Conservation (phyloP, 2,329 filamentous ascomycete genomes). For the Arthroderma sp. region DNA sequence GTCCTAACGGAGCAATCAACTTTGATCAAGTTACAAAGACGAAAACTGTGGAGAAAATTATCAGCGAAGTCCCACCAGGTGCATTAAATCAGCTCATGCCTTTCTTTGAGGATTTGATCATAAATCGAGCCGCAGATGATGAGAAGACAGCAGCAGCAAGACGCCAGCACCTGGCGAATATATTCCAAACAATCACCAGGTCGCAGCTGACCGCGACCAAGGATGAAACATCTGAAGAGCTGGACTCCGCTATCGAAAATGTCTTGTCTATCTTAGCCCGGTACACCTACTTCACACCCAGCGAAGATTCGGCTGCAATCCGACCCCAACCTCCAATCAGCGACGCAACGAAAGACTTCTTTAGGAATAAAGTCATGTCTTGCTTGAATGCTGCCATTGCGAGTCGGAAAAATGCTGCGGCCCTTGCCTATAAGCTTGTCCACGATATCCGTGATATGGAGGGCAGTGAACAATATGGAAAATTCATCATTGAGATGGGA, state of each 20-base stretch:
- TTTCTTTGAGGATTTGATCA: slow-evolving; percentile 35
- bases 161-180: slow-evolving; percentile 38
- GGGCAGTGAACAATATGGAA: slow-evolving; percentile 22
- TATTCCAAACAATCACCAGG: slow-evolving; percentile 39
- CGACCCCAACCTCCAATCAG: slow-evolving; percentile 33
- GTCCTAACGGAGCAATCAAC: slow-evolving; percentile 56
- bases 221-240: slow-evolving; percentile 20
- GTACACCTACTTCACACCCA: slow-evolving; percentile 37
- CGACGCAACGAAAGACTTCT: slow-evolving; percentile 36
- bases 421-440: slow-evolving; percentile 28
- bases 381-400: slow-evolving; percentile 39
- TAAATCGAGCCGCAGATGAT: slow-evolving; percentile 33
- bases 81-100: slow-evolving; percentile 42
- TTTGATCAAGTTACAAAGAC: slow-evolving; percentile 80
- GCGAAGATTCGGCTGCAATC: slow-evolving; percentile 11
- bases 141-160: slow-evolving; percentile 32
- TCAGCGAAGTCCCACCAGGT: slow-evolving; percentile 45
- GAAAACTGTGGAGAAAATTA: slow-evolving; percentile 65
- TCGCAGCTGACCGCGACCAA: slow-evolving; percentile 21
- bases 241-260: slow-evolving; percentile 31
- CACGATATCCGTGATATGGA: slow-evolving; percentile 27
- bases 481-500: slow-evolving; percentile 37
- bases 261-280: slow-evolving; percentile 35
- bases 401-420: slow-evolving; percentile 24
- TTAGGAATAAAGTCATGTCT: slow-evolving; percentile 43